Conservation (phyloP, 73 alveolate species). For the Stentor roeselii region DNA sequence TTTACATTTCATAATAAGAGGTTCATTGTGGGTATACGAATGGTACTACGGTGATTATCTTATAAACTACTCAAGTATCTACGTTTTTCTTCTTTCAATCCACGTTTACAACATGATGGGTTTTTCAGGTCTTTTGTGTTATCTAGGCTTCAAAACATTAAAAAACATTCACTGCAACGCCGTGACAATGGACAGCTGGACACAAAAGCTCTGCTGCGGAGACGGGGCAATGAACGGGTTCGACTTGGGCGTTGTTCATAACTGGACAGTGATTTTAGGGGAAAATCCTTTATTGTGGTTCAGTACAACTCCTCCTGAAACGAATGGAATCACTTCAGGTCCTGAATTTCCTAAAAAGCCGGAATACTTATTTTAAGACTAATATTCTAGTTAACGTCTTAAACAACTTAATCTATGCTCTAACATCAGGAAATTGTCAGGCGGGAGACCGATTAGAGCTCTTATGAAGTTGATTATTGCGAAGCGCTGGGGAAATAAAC, state of each 20-base stretch:
- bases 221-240: neutral
- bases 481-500: conserved; percentile 71
- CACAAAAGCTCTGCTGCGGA: neutral
- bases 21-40: neutral
- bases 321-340: conserved; percentile 6
- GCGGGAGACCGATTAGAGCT: conserved; percentile 73
- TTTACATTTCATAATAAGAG: neutral
- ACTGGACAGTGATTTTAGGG: neutral
- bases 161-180: neutral
- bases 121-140: neutral
- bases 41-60: neutral
- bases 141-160: neutral
- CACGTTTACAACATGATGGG: neutral
- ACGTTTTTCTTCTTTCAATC: neutral
- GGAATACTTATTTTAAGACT: neutral
- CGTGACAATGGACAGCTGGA: neutral
- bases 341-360: conserved; percentile 6
- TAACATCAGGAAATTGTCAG: conserved; percentile 59
- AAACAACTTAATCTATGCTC: conserved; percentile 27
- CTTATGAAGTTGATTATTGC: conserved; percentile 63
- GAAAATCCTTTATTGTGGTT: conserved; percentile 11
- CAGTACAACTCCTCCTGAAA: neutral
- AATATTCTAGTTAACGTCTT: too few species aligned
- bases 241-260: neutral
- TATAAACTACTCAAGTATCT: neutral